A percentile compares a stretch with the other conserved stretches of the same genome.
Evolutionary conservation across 129 eudicot genomes (phyloP).

Genomic region (Tagetes patula): DNA sequence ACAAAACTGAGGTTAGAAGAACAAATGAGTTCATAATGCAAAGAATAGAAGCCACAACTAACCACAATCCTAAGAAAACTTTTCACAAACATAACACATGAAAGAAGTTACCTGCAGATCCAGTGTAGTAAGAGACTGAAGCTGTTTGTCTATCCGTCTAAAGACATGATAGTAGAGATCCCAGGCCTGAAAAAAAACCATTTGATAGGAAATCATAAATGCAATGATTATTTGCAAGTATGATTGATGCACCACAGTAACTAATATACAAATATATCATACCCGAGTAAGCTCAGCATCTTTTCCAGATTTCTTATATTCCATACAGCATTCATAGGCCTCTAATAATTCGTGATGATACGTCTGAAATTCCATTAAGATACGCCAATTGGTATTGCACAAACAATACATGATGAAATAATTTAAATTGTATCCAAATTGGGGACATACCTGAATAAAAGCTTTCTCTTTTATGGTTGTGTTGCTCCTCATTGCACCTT

Average conservation of each 20-base stretch:
- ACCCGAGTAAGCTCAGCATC: constrained; percentile 99
- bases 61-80: background rate
- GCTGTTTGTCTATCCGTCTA: constrained; percentile 93
- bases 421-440: background rate
- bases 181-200: constrained; percentile 69
- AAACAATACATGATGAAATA: background rate
- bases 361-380: constrained; percentile 49
- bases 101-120: constrained; percentile 62
- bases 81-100: constrained; percentile 5
- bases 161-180: constrained; percentile 96
- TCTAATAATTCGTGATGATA: constrained; percentile 81
- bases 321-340: constrained; percentile 97
- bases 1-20: constrained; percentile 25
- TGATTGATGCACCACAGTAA: background rate
- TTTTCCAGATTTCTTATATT: constrained; percentile 83
- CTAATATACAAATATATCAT: constrained; percentile 8
- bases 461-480: constrained; percentile 82
- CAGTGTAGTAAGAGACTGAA: constrained; percentile 76
- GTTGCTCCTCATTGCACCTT: constrained; percentile 72
- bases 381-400: constrained; percentile 23
- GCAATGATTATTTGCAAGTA: background rate
- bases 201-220: constrained; percentile 21
- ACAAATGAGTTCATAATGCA: background rate
- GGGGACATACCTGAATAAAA: constrained; percentile 70
- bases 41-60: background rate